A percentile compares a stretch with the other conserved stretches of the same genome.
These are phyloP conservation scores for Sphagnum fallax DNA, from an alignment of 228 moss, liverwort and hornwort species.

Conservation along the genomic window DNA sequence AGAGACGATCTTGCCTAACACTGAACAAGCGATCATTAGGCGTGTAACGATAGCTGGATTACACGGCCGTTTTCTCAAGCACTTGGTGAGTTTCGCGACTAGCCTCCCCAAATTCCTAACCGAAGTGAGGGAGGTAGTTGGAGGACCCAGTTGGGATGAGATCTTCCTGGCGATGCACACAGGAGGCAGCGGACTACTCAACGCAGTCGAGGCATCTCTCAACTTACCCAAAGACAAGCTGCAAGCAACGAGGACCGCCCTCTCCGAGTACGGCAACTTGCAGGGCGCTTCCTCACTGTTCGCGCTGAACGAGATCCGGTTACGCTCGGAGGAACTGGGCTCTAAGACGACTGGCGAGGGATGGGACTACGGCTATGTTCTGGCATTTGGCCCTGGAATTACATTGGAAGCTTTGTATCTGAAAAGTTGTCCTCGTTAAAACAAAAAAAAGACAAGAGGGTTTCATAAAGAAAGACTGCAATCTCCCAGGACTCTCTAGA, in stretches of 20 bases:
- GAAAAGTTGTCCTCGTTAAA: too few species aligned
- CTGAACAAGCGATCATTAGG: conserved; percentile 9
- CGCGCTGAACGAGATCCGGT: conserved; percentile 6
- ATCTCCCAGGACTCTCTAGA: too few species aligned
- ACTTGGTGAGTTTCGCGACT: conserved; percentile 10
- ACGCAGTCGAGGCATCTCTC: conserved; percentile 11
- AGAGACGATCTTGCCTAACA: conserved; percentile 7
- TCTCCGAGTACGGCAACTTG: conserved; percentile 17
- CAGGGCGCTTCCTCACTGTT: conserved; percentile 7
- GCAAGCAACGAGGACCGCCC: conserved; percentile 6
- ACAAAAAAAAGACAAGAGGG: too few species aligned
- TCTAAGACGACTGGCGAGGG: conserved; percentile 7
- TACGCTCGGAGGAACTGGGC: background rate
- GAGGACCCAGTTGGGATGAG: conserved; percentile 8
- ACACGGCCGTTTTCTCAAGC: conserved; percentile 11
- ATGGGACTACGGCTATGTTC: conserved; percentile 7
- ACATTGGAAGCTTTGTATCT: conserved; percentile 7
- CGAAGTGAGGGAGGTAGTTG: conserved; percentile 9
- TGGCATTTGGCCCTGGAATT: conserved; percentile 15
- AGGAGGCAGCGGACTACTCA: conserved; percentile 11
- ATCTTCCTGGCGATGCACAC: conserved; percentile 18
- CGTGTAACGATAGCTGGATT: conserved; percentile 14
- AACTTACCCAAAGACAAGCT: conserved; percentile 5
- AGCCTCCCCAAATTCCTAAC: conserved; percentile 6
- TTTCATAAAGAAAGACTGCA: too few species aligned